These are phyloP conservation scores for Penicillium daleae DNA, from an alignment of 495 filamentous ascomycete genomes.

Conservation along the genomic window DNA sequence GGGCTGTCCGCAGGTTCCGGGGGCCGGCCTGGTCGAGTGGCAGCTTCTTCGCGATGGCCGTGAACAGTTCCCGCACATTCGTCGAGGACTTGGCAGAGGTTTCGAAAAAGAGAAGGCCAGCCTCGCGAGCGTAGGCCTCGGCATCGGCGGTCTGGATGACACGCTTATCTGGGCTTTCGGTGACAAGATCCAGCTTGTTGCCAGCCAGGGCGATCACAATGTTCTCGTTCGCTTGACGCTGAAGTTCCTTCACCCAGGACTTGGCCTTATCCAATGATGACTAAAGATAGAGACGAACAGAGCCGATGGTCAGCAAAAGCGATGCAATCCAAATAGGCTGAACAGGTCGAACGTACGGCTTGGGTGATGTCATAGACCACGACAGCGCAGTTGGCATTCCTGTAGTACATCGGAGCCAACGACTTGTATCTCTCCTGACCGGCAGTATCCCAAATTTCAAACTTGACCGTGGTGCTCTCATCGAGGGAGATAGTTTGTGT, in stretches of 20 bases:
- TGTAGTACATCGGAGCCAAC: conserved; percentile 98
- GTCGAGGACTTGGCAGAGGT: conserved; percentile 96
- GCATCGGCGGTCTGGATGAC: conserved; percentile 87
- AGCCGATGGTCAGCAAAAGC: conserved; percentile 11
- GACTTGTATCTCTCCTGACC: conserved; percentile 99
- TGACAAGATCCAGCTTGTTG: conserved; percentile 95
- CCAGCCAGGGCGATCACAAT: conserved; percentile 98
- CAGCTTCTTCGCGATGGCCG: conserved; percentile 96
- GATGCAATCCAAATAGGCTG: not conserved
- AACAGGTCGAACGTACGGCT: conserved; percentile 65
- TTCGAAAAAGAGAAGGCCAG: conserved; percentile 93
- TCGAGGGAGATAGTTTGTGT: conserved; percentile 98
- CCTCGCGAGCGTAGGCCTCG: conserved; percentile 91
- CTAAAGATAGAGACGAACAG: conserved; percentile 45
- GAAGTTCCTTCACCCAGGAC: conserved; percentile 98
- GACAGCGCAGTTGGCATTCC: conserved; percentile 98
- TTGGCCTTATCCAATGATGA: conserved; percentile 97
- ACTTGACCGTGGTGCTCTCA: conserved; percentile 97
- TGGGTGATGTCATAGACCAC: conserved; percentile 99
- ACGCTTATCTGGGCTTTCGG: conserved; percentile 87
- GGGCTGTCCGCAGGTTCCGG: conserved; percentile 74
- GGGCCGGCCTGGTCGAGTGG: conserved; percentile 93
- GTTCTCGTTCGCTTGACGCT: conserved; percentile 98
- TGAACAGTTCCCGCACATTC: conserved; percentile 94
- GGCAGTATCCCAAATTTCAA: conserved; percentile 99